Evolutionary conservation across 305 asterid genomes (phyloP), one percentile per base, ranked within the genome.

Genomic region (Fraxinus sp.): DNA sequence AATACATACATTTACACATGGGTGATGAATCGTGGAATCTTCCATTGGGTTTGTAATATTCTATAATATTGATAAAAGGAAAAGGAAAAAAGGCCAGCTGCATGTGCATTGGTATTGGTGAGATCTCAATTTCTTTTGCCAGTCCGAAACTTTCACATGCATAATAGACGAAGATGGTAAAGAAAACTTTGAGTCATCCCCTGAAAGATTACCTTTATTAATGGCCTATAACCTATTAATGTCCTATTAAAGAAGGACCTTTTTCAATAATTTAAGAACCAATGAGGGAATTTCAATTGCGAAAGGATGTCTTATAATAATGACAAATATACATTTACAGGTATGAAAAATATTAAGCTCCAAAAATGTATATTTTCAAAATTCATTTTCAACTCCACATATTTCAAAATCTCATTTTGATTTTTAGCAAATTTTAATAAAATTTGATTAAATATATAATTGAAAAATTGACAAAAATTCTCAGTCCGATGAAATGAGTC

Each of bases 81-180:
- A 80, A 83, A 33, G 37, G 37, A 33, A 33, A 80, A 44, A 52
- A 20, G n/a, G 14, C 66, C 70, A 80, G 80, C 22, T 87, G 85
- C 90, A 88, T 86, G 86, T 84, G 90, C 85, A 24, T 55, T 14
- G 77, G 82, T 36, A 3, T 77, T 83, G 80, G 84, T 81, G 84
- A 82, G 83, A 83, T 88, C 81, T 79, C 78, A 39, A n/a, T 76
- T 79, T 83, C 33, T 26, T 81, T 59, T 79, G 71, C 37, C 64
- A 13, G 36, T n/a, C 36, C 79, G 55, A 57, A 66, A 86, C 81
- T 72, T 33, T 64, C 90, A 85, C 90, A 41, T 88, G 86, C 82
- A 75, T 1, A 22, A 41, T 72, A 30, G 75, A 70, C 75, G 75
- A 70, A 70, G 75, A 28, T 70, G 75, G 20, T 11, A 30, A 30